phyloP scores from a whole-genome alignment of 495 filamentous ascomycete genomes.

The Xylaria castorea region DNA sequence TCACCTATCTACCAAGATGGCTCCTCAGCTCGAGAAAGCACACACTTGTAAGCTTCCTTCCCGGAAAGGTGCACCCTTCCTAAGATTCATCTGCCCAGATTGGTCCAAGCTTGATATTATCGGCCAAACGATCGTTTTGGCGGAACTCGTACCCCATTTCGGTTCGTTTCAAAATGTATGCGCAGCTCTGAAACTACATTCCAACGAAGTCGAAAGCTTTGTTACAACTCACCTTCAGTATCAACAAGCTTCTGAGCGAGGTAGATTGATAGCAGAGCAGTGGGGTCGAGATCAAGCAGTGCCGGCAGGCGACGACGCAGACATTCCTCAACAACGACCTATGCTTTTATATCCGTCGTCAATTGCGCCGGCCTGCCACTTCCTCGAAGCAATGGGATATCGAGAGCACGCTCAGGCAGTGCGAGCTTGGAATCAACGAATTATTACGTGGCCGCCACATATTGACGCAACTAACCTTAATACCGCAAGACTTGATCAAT shows the following conservation, averaged over 20 bases:
- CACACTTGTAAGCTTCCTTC: conserved; percentile 15
- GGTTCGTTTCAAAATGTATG: conserved; percentile 18
- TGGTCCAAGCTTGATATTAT: conserved; percentile 23
- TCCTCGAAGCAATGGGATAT: conserved; percentile 12
- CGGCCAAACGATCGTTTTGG: conserved; percentile 13
- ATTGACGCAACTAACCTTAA: not conserved
- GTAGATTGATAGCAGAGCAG: not conserved
- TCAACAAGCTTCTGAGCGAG: not conserved
- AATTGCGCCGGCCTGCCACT: conserved; percentile 15
- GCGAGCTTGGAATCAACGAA: not conserved
- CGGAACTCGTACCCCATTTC: conserved; percentile 3
- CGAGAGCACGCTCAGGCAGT: not conserved
- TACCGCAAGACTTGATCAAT: not conserved
- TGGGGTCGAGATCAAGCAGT: conserved; percentile 12
- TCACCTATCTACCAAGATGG: not conserved
- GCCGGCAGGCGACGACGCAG: not conserved
- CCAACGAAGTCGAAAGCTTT: conserved; percentile 13
- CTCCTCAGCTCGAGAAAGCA: conserved; percentile 3
- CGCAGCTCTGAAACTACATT: not conserved
- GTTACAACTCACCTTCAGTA: not conserved
- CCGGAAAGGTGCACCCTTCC: not conserved
- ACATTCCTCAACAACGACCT: conserved; percentile 11
- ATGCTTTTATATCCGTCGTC: not conserved
- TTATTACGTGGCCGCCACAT: conserved; percentile 16
- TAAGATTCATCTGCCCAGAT: not conserved